Base-by-base conservation (phyloP, 2,329 filamentous ascomycete genomes). In the Alternaria triticina region DNA sequence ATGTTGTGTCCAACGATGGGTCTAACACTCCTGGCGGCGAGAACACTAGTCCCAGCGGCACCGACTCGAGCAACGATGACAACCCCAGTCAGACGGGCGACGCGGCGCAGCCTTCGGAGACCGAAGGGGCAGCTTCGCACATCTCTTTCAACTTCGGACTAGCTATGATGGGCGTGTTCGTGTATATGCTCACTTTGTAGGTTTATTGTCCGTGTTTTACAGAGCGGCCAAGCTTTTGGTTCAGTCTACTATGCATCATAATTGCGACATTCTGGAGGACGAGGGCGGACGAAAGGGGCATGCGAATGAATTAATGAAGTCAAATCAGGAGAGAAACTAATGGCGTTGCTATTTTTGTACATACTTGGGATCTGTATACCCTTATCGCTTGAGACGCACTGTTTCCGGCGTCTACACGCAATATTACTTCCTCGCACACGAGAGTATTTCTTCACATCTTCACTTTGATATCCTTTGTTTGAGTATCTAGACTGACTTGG, bases 11-110 rank as follows among this genome's bases (percentile, higher is more conserved):
- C 10, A 80, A 84, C 51, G 85, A 85, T 60, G 77, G 85, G 65
- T 84, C 83, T 75, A 90, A 91, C 72, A 79, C 80, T 17, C 88
- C 88, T 6, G 72, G 71, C n/a, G 83, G 84, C 33, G 77, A 81
- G 58, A 74, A 59, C 30, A 74, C 74, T 12, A 76, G 62, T 45
- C 66, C 69, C 7, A 69, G 57, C 54, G 43, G 47, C 22, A 58
- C 54, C 13, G 54, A 23, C 12, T 25, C 49, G 27, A 47, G 23
- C 13, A 20, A 27, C 22, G 15, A 4, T 43, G 27, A 33, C 44
- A 40, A 62, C 13, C 60, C 60, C 22, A 65, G 58, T 33, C 55
- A 61, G 13, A 67, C 62, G 10, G 64, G 64, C 13, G 61, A 54
- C n/a, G 65, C 61, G 17, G 59, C 68, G 3, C 62, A 65, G 51